phyloP scores from a whole-genome alignment of 1,139 yeast genomes.

The Nakaseomyces delphensis region DNA sequence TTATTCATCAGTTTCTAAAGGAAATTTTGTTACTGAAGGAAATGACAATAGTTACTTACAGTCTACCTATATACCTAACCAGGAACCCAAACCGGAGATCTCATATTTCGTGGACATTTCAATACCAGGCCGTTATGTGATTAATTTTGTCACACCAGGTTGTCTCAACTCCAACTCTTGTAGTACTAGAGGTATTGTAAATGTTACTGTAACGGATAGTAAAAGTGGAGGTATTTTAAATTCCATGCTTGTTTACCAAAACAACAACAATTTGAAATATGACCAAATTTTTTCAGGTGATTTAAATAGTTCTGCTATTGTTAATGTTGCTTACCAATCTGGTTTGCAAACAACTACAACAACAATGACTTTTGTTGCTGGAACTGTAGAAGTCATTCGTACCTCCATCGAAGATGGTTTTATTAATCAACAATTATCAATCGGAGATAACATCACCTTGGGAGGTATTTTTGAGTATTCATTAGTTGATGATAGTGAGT shows the following conservation, averaged over 20 bases:
- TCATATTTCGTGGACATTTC: slow-evolving; percentile 63
- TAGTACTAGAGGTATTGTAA: slow-evolving; percentile 60
- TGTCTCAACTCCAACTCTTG: slow-evolving; percentile 68
- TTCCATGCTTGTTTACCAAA: slow-evolving; percentile 54
- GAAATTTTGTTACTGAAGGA: slow-evolving; percentile 28
- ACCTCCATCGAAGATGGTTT: slow-evolving; percentile 42
- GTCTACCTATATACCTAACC: slow-evolving; percentile 19
- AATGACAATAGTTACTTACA: slow-evolving; percentile 33
- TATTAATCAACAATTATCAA: slow-evolving; percentile 29
- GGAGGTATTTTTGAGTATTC: slow-evolving; percentile 83
- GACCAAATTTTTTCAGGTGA: slow-evolving; percentile 71
- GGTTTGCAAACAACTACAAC: slow-evolving; percentile 29
- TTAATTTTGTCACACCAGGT: slow-evolving; percentile 78
- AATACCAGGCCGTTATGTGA: slow-evolving; percentile 64
- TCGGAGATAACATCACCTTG: slow-evolving; percentile 31
- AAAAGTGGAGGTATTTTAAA: slow-evolving; percentile 35
- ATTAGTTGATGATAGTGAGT: slow-evolving; percentile 45
- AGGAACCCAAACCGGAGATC: slow-evolving; percentile 36
- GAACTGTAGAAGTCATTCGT: slow-evolving; percentile 51
- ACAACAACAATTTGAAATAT: slow-evolving; percentile 69
- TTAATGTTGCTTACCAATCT: slow-evolving; percentile 39
- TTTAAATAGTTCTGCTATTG: slow-evolving; percentile 48
- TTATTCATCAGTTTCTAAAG: slow-evolving; percentile 16
- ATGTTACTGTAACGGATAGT: slow-evolving; percentile 52
- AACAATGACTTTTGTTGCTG: slow-evolving; percentile 54